Conservation (phyloP, 495 filamentous ascomycete genomes). For the Penicillium nucicola region DNA sequence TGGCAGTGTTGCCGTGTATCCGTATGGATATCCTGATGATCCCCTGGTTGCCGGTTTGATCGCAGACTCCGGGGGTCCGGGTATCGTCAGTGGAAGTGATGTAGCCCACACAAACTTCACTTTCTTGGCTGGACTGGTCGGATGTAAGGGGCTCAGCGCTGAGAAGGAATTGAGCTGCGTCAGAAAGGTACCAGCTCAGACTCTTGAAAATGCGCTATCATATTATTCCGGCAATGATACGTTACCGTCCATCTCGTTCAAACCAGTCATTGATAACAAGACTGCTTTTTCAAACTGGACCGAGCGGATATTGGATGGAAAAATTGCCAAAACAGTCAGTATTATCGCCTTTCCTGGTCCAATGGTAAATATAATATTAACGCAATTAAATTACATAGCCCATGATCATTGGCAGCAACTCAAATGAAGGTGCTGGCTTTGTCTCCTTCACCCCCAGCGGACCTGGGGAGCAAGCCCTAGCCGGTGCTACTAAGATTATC, state of each 20-base stretch:
- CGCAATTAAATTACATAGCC: not conserved
- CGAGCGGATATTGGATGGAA: slow-evolving; percentile 8
- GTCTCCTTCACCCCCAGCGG: slow-evolving; percentile 14
- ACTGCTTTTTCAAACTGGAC: slow-evolving; percentile 15
- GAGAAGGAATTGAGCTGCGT: slow-evolving; percentile 11
- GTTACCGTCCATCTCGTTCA: slow-evolving; percentile 12
- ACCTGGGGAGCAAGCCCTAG: not conserved
- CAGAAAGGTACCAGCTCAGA: slow-evolving; percentile 5
- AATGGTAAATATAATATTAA: too few relatives aligned
- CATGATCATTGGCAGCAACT: slow-evolving; percentile 12
- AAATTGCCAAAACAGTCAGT: slow-evolving; percentile 11
- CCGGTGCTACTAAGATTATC: slow-evolving; percentile 9
- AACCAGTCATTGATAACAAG: slow-evolving; percentile 11
- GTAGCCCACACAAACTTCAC: slow-evolving; percentile 14
- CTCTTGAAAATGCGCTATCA: slow-evolving; percentile 2
- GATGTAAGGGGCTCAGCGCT: slow-evolving; percentile 7
- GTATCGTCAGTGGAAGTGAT: slow-evolving; percentile 2
- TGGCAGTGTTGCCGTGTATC: slow-evolving; percentile 4
- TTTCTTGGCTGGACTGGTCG: slow-evolving; percentile 10
- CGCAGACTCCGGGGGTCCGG: slow-evolving; percentile 11
- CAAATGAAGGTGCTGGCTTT: slow-evolving; percentile 17
- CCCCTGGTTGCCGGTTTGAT: slow-evolving; percentile 11
- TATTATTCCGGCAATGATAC: slow-evolving; percentile 7
- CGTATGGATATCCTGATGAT: slow-evolving; percentile 4
- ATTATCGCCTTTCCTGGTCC: not conserved